phyloP scores from a whole-genome alignment of 768 basidiomycete genomes.

The Rhodotorula sphaerocarpa region DNA sequence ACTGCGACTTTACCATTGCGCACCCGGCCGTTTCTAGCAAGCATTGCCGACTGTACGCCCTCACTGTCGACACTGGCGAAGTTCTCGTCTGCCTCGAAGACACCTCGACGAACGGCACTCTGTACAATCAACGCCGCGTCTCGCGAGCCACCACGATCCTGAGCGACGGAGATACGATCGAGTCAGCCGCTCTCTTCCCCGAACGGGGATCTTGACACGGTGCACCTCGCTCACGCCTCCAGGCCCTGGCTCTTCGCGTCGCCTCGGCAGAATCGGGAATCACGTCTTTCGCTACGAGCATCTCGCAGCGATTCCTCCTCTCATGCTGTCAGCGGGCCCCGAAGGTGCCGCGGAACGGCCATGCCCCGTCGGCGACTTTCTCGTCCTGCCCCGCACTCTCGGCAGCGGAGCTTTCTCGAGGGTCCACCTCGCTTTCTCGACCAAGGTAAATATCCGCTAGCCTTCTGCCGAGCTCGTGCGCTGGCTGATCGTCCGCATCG shows the following conservation, averaged over 20 bases:
- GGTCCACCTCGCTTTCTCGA: constrained; percentile 15
- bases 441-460: constrained; percentile 2
- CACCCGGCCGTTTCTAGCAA: neutral
- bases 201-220: too few relatives aligned
- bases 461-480: neutral
- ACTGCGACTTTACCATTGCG: neutral
- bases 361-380: constrained; percentile 5
- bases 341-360: neutral
- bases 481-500: neutral
- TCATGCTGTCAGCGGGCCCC: neutral
- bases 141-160: constrained; percentile 9
- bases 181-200: neutral
- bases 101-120: constrained; percentile 14
- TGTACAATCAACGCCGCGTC: constrained; percentile 18
- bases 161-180: constrained; percentile 20
- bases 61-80: constrained; percentile 20
- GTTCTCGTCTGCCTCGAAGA: constrained; percentile 18
- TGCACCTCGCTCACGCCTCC: neutral
- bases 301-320: neutral
- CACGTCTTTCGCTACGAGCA: constrained; percentile 25
- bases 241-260: neutral
- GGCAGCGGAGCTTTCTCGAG: constrained; percentile 21
- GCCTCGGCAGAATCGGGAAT: constrained; percentile 9
- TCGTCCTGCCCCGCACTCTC: constrained; percentile 10
- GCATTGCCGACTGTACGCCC: constrained; percentile 1